A percentile compares a stretch with the other conserved stretches of the same genome.
Evolutionary conservation across 129 eudicot genomes (phyloP).

Genomic region (Dittrichia graveolens): DNA sequence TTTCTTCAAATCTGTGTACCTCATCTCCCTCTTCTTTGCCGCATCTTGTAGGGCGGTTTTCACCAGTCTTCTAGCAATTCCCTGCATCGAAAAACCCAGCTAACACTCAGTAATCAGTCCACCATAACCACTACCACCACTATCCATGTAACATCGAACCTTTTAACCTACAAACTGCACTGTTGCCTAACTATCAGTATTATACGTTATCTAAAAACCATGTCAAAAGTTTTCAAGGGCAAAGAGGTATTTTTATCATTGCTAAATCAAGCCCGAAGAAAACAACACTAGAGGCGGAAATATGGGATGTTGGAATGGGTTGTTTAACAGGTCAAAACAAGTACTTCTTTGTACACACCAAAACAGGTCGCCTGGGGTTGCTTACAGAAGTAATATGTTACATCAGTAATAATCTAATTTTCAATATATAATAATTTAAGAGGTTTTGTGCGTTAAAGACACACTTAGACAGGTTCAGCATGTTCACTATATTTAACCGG

Average conservation of each 20-base stretch:
- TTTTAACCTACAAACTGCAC: neutral
- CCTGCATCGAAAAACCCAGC: constrained; percentile 49
- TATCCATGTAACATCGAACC: neutral
- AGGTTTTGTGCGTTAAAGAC: neutral
- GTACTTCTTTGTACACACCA: neutral
- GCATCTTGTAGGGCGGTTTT: constrained; percentile 84
- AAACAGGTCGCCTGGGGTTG: neutral
- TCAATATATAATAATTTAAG: neutral
- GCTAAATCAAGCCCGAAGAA: neutral
- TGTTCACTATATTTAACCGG: neutral
- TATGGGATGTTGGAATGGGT: neutral
- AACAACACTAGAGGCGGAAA: neutral
- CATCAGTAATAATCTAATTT: neutral
- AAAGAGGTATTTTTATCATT: neutral
- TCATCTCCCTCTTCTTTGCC: constrained; percentile 91
- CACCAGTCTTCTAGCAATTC: constrained; percentile 74
- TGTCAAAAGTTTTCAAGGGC: neutral
- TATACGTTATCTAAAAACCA: neutral
- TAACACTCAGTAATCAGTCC: neutral
- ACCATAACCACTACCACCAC: neutral
- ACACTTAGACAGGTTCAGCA: neutral
- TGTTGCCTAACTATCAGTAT: neutral
- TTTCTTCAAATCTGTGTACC: constrained; percentile 85
- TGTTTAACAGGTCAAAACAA: constrained; percentile 1
- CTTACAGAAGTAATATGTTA: neutral